Conservation (phyloP, 208 protist species). For the Crithidia bombi region DNA sequence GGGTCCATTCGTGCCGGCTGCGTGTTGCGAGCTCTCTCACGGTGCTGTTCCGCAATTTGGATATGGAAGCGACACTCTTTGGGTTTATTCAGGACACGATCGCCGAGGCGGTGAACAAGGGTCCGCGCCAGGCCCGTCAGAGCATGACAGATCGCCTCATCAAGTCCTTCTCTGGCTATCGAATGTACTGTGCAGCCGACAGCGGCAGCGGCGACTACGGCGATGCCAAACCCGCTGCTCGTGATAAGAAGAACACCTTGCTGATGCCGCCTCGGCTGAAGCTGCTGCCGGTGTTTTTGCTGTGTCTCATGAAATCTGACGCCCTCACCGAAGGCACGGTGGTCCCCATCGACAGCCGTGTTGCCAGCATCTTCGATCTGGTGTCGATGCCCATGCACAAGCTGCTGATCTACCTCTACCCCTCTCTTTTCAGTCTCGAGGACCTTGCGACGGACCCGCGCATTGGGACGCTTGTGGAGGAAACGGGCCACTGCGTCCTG, state of each 20-base stretch:
- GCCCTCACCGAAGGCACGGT: constrained; percentile 75
- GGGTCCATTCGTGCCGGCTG: constrained; percentile 84
- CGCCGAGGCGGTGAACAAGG: constrained; percentile 79
- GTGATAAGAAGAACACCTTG: constrained; percentile 59
- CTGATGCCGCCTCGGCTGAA: constrained; percentile 94
- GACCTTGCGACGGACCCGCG: constrained; percentile 42
- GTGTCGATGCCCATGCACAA: constrained; percentile 70
- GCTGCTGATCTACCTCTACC: constrained; percentile 85
- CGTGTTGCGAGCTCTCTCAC: constrained; percentile 53
- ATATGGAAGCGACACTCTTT: constrained; percentile 85
- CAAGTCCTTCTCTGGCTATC: constrained; percentile 83
- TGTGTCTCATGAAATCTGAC: constrained; percentile 85
- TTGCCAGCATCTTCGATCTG: constrained; percentile 76
- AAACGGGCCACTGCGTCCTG: constrained; percentile 63
- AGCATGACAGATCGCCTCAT: constrained; percentile 55
- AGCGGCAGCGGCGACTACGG: constrained; percentile 22
- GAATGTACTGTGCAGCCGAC: constrained; percentile 64
- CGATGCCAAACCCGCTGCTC: constrained; percentile 13
- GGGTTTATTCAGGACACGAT: constrained; percentile 64
- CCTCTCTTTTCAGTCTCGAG: constrained; percentile 81
- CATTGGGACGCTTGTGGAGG: constrained; percentile 50
- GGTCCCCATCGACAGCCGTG: constrained; percentile 82
- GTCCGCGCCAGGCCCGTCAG: constrained; percentile 59
- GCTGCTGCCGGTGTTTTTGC: constrained; percentile 89
- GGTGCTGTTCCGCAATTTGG: constrained; percentile 72